Base-by-base conservation (phyloP, 1,139 yeast species). In the Torulaspora pretoriensis region DNA sequence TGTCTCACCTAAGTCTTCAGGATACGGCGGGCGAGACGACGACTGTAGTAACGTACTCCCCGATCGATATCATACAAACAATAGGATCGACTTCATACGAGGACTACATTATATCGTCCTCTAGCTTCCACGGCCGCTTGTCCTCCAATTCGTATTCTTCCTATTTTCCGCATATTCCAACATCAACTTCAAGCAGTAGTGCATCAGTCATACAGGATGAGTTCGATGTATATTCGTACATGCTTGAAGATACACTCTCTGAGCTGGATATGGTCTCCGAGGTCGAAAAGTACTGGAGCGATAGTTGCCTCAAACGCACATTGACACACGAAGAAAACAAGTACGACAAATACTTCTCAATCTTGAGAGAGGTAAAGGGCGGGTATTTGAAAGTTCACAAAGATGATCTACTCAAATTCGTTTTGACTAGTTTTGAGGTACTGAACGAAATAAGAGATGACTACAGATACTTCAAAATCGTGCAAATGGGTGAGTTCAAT, bases 401-500 rank as follows among this genome's bases (percentile, higher is more conserved):
- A 36, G 36, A 51, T 7, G 46, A 50, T 13, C 25, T 59, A n/a
- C 45, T 38, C 12, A 54, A 45, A 26, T 31, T 59, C 12, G 37
- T 52, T 2, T 36, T 53, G n/a, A 43, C 54, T 2, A 43, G 46
- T 38, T 54, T 48, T 36, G 60, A 55, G 26, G 40, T 53, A 17
- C 12, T 51, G 13, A 52, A 55, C 35, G 51, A 53, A 32, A 37
- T 38, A 3, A 48, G 53, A 9, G 35, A 42, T 8, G 54, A 54
- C 9, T 49, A 40, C 41, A 40, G 50, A 8, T 53, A 53, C 38
- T 40, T 60, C 16, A 63, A 63, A 31, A 59, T 63, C 19, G 49
- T 63, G 13, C 65, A 58, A 35, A 58, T 62, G 60, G 65, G 66
- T 46, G 60, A 53, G 44, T 50, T 60, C 24, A 49, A 50, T 14